phyloP scores from a whole-genome alignment of 768 basidiomycete species.

The Leccinum rimulosum region DNA sequence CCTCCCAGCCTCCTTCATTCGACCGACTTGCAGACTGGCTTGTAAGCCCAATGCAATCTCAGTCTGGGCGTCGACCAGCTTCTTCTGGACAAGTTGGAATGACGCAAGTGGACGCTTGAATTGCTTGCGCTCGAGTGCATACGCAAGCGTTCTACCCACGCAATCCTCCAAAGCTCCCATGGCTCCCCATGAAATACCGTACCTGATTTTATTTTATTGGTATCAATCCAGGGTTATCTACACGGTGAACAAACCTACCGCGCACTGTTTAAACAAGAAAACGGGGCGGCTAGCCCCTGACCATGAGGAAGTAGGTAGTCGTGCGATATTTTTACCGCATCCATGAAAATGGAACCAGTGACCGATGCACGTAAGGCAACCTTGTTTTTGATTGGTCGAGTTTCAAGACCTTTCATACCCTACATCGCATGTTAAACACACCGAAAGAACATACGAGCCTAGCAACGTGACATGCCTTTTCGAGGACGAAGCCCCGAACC shows the following conservation, averaged over 20 bases:
- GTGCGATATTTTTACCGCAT: slow-evolving; percentile 74
- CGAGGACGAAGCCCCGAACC: slow-evolving; percentile 85
- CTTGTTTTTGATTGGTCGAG: slow-evolving; percentile 92
- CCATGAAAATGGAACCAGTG: slow-evolving; percentile 90
- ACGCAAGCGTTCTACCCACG: slow-evolving; percentile 68
- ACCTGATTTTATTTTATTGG: slow-evolving; percentile 38
- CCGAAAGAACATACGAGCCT: neutral
- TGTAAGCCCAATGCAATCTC: slow-evolving; percentile 78
- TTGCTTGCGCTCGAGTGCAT: slow-evolving; percentile 88
- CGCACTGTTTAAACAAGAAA: slow-evolving; percentile 91
- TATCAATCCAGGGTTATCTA: neutral
- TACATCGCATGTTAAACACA: slow-evolving; percentile 28
- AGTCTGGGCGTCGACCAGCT: slow-evolving; percentile 90
- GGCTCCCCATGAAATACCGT: slow-evolving; percentile 91
- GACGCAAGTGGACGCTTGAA: slow-evolving; percentile 87
- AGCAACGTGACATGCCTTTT: slow-evolving; percentile 56
- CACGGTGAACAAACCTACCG: slow-evolving; percentile 37
- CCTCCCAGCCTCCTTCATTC: slow-evolving; percentile 77
- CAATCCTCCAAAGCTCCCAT: slow-evolving; percentile 97
- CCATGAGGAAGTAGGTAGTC: slow-evolving; percentile 76
- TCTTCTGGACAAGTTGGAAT: slow-evolving; percentile 98
- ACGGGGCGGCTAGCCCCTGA: slow-evolving; percentile 78
- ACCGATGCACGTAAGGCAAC: slow-evolving; percentile 82
- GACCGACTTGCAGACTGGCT: slow-evolving; percentile 76
- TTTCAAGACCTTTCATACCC: slow-evolving; percentile 79